These are phyloP conservation scores for Carex pumila DNA, from an alignment of 176 grass and related monocot genomes.

Conservation along the genomic window DNA sequence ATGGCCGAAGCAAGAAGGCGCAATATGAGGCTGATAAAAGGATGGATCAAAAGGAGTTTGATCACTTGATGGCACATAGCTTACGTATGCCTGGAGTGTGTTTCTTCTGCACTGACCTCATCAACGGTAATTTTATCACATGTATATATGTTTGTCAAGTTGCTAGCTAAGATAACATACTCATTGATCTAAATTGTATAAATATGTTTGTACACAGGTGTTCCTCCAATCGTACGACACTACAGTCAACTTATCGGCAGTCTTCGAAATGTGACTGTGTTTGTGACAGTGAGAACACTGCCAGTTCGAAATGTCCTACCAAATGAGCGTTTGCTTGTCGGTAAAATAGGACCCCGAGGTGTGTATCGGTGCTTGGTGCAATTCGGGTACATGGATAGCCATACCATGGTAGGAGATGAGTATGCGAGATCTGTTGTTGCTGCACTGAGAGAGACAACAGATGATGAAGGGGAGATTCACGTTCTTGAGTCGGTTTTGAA, in stretches of 20 bases:
- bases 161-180: no score
- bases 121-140: conserved; percentile 18
- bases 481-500: conserved; percentile 35
- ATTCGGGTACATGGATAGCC: conserved; percentile 75
- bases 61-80: neutral
- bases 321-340: conserved; percentile 54
- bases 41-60: conserved; percentile 16
- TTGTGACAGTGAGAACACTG: conserved; percentile 57
- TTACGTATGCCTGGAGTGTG: conserved; percentile 22
- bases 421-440: conserved; percentile 42
- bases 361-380: conserved; percentile 74
- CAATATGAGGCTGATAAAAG: conserved; percentile 32
- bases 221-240: conserved; percentile 45
- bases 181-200: neutral
- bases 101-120: conserved; percentile 42
- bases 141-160: neutral
- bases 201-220: neutral
- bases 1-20: conserved; percentile 36
- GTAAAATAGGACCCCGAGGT: conserved; percentile 46
- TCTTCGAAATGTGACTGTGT: conserved; percentile 51
- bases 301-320: conserved; percentile 49
- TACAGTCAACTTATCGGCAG: conserved; percentile 29
- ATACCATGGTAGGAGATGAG: conserved; percentile 57
- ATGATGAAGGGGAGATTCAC: conserved; percentile 23
- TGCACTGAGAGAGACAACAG: conserved; percentile 44